Evolutionary conservation across 768 basidiomycete species (phyloP).

Genomic region (Suillus cothurnatus): DNA sequence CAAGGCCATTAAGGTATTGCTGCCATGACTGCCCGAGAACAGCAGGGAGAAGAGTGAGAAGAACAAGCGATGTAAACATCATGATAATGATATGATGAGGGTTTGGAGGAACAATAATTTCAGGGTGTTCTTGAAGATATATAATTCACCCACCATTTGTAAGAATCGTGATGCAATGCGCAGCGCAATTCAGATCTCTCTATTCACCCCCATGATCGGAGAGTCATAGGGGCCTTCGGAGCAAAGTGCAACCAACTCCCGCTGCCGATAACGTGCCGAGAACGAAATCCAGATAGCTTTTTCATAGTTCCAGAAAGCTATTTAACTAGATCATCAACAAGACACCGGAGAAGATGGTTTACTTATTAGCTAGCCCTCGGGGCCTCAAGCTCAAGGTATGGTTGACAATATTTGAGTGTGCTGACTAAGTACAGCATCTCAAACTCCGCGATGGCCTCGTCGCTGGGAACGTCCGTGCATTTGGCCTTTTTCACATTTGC

Average conservation of each 20-base stretch:
- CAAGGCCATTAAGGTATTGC: conserved; percentile 35
- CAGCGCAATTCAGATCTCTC: conserved; percentile 12
- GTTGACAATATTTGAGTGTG: no score
- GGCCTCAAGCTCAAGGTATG: no score
- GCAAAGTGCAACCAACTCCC: neutral
- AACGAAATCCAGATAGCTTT: neutral
- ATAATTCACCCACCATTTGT: neutral
- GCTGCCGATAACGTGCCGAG: neutral
- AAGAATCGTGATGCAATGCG: conserved; percentile 33
- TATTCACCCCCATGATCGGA: neutral
- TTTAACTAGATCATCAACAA: neutral
- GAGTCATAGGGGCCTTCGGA: neutral
- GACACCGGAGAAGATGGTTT: neutral
- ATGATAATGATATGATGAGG: conserved; percentile 25
- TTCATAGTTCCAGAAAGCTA: neutral
- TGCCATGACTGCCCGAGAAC: conserved; percentile 27
- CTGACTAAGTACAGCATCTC: conserved; percentile 2
- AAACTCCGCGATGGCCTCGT: conserved; percentile 5
- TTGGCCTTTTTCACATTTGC: neutral
- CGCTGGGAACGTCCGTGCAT: neutral
- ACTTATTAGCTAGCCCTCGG: neutral
- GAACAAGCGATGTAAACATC: conserved; percentile 18
- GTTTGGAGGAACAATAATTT: neutral
- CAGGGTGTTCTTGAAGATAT: neutral
- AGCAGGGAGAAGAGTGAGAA: conserved; percentile 27